Conservation (phyloP, 148 eudicot species). For the Cornus controversa region DNA sequence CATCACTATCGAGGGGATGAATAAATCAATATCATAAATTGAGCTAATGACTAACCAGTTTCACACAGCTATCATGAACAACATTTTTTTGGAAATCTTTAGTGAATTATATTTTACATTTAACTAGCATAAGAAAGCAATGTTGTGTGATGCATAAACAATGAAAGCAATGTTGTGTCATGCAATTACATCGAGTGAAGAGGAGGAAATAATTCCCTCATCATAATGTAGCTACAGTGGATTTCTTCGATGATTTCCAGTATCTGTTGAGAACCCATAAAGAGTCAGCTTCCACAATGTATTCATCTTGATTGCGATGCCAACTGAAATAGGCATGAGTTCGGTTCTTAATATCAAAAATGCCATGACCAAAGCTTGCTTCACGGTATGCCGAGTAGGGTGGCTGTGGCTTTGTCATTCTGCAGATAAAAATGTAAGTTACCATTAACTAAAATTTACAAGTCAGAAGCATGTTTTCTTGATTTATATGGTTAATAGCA, state of each 20-base stretch:
- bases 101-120: too few species aligned
- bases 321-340: slow-evolving; percentile 74
- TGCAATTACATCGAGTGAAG: background rate
- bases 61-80: too few species aligned
- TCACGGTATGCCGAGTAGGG: slow-evolving; percentile 75
- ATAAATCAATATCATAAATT: too few species aligned
- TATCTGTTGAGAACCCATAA: slow-evolving; percentile 64
- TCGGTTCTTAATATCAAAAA: slow-evolving; percentile 72
- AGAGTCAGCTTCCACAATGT: slow-evolving; percentile 71
- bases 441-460: background rate
- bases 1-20: too few species aligned
- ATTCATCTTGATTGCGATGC: slow-evolving; percentile 88
- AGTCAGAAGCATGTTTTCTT: background rate
- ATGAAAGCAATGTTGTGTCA: background rate
- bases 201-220: background rate
- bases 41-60: too few species aligned
- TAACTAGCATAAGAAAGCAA: too few species aligned
- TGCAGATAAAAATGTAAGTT: slow-evolving; percentile 25
- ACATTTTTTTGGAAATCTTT: too few species aligned
- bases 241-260: slow-evolving; percentile 44
- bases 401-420: slow-evolving; percentile 90
- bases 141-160: too few species aligned
- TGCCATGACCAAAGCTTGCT: slow-evolving; percentile 91
- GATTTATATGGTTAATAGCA: background rate
- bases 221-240: slow-evolving; percentile 28